Conservation (phyloP, 306 rosid species). For the Prunus mongolica region DNA sequence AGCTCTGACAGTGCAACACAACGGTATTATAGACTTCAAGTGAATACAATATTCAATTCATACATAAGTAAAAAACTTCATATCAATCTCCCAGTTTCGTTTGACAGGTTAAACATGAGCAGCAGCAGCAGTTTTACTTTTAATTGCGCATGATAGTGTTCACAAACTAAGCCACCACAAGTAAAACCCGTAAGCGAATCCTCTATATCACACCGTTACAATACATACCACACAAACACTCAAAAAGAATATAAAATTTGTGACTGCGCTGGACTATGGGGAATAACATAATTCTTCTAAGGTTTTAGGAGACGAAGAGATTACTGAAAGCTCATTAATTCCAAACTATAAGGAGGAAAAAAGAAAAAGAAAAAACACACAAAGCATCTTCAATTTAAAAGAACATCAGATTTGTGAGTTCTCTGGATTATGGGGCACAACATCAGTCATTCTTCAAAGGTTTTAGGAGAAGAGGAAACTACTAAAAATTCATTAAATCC, state of each 20-base stretch:
- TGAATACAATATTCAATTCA: too few relatives aligned
- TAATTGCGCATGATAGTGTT: not conserved
- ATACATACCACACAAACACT: too few relatives aligned
- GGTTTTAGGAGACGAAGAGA: too few relatives aligned
- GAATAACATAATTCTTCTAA: too few relatives aligned
- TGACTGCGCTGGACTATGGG: too few relatives aligned
- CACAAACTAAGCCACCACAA: not conserved
- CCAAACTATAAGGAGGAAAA: too few relatives aligned
- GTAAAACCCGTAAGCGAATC: not conserved
- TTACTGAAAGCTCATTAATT: too few relatives aligned
- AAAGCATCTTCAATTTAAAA: not conserved
- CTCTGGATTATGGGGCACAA: not conserved
- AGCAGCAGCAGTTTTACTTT: not conserved
- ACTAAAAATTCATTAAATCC: slow-evolving; percentile 6
- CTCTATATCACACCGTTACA: not conserved
- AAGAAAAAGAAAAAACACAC: not conserved
- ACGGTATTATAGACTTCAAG: too few relatives aligned
- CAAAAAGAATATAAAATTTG: too few relatives aligned
- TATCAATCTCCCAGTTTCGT: not conserved
- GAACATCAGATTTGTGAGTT: not conserved
- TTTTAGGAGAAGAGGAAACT: slow-evolving; percentile 16
- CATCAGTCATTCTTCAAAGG: not conserved
- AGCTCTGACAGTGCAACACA: too few relatives aligned
- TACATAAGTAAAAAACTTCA: too few relatives aligned
- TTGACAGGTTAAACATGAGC: not conserved